Base-by-base conservation (phyloP, 192 early-diverging fungal genomes). In the Pecoramyces ruminantium region DNA sequence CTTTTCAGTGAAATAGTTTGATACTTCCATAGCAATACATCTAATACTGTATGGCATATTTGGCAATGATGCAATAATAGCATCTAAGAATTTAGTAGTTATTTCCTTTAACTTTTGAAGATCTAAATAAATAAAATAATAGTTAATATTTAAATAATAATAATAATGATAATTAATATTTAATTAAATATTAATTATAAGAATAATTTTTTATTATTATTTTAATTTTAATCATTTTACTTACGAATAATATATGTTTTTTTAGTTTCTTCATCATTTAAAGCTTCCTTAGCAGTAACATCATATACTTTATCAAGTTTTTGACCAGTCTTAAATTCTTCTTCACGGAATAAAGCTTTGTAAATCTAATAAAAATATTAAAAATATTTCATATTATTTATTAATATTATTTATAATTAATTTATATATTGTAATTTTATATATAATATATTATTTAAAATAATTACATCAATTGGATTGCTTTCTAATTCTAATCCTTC, bases 21-120 rank as follows among this genome's bases (percentile, higher is more conserved):
- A 90, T 58, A 99, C 86, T 83, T 98, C 93, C 82, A 92, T 90
- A 21, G 96, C 94, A 89, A 99, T 97, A 83, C 93, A 95, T 29
- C 98, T 92, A 82, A 99, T 94, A 42, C 97, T 96, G 81, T 92
- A 99, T 1, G 98, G 97, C 93, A 99, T 96, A 6, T 87, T 87
- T 28, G 93, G 90, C 15, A 93, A 82, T n/a, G 95, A 95, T 58
- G 84, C 84, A 29, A 90, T 87, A 78, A 99, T 98, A 9, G 94
- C 91, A 4, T 86, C 86, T 79, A 99, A 88, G 86, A 98, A 96
- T 81, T 89, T 88, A 77, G 95, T 90, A 0, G 95, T 95, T n/a
- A 95, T 88, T 78, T 92, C 87, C 17, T 92, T 89, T 28, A 99
- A 87, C 83, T 93, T 93, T 30, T 90, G 90, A 81, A 94, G 82